Conservation (phyloP, 257 asterid genomes). For the Nicotiana attenuata region DNA sequence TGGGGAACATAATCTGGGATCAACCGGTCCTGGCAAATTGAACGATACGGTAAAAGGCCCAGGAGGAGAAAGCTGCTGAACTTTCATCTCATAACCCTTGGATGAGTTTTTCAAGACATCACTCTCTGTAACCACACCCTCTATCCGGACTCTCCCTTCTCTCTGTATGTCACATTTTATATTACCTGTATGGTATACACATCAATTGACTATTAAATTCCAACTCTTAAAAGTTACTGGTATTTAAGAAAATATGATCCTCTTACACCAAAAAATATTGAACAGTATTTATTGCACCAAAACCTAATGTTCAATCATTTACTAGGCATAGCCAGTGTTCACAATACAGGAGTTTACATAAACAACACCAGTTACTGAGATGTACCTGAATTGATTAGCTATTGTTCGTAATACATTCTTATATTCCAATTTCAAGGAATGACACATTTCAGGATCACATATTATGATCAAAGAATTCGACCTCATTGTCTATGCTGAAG, state of each 20-base stretch:
- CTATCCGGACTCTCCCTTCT: constrained; percentile 37
- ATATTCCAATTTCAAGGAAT: not conserved
- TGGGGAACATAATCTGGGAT: constrained; percentile 33
- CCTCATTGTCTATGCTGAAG: not conserved
- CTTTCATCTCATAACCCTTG: constrained; percentile 26
- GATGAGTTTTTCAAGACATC: constrained; percentile 23
- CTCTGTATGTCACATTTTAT: constrained; percentile 29
- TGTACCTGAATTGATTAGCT: not conserved
- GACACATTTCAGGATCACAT: not conserved
- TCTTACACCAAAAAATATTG: not conserved
- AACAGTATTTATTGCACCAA: not conserved
- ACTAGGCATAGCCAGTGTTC: not conserved
- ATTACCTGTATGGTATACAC: constrained; percentile 18
- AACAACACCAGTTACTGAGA: not conserved
- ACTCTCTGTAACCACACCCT: constrained; percentile 31
- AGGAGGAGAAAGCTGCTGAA: constrained; percentile 41
- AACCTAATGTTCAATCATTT: not conserved
- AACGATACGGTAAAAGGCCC: constrained; percentile 44
- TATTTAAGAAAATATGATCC: not conserved
- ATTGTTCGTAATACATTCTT: not conserved
- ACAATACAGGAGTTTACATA: not conserved
- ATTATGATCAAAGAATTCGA: constrained; percentile 2
- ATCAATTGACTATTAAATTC: not conserved
- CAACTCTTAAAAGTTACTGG: not conserved
- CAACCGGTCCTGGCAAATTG: constrained; percentile 48